Evolutionary conservation across 257 asterid species (phyloP).

Genomic region (Haberlea rhodopensis): DNA sequence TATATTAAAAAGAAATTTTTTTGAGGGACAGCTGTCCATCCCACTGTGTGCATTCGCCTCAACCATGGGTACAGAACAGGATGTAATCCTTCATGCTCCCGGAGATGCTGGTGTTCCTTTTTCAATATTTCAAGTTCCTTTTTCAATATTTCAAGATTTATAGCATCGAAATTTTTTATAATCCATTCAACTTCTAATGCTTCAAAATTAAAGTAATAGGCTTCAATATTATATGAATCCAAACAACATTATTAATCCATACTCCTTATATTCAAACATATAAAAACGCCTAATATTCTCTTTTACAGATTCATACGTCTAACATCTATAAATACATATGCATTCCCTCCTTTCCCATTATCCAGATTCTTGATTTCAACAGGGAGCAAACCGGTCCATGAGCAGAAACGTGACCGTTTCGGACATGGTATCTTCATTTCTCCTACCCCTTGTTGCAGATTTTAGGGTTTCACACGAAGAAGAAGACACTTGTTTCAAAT

Average conservation of each 20-base stretch:
- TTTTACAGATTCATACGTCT: background rate
- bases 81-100: too few relatives aligned
- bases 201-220: background rate
- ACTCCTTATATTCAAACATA: background rate
- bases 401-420: constrained; percentile 57
- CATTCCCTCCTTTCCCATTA: background rate
- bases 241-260: too few relatives aligned
- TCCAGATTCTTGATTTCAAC: constrained; percentile 29
- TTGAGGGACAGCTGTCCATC: too few relatives aligned
- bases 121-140: too few relatives aligned
- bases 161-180: too few relatives aligned
- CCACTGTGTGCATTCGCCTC: too few relatives aligned
- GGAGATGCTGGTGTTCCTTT: too few relatives aligned
- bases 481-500: constrained; percentile 23
- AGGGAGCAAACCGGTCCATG: constrained; percentile 79
- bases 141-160: background rate
- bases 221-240: background rate
- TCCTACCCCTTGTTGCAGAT: constrained; percentile 13
- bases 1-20: too few relatives aligned
- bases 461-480: constrained; percentile 26
- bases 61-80: too few relatives aligned
- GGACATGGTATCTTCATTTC: constrained; percentile 39
- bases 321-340: too few relatives aligned
- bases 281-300: background rate
- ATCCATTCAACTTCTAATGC: background rate